Percentiles rank a stretch among this genome's conserved stretches.
Conservation (phyloP, 1,284 basidiomycete genomes). For the Papiliotrema terrestris region DNA sequence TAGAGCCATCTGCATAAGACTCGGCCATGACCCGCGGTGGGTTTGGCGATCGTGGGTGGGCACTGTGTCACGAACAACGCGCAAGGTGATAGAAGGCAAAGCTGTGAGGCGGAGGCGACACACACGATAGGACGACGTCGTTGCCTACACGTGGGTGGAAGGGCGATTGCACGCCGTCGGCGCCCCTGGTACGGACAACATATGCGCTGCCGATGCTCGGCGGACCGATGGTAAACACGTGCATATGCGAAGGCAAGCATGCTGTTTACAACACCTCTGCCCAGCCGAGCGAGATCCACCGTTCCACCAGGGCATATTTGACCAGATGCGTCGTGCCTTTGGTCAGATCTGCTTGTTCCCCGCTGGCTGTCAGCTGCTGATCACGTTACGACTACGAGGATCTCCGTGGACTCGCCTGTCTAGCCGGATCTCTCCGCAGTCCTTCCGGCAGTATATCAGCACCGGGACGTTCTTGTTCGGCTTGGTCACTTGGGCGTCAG, state of each 20-base stretch:
- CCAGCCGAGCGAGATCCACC: conserved; percentile 45
- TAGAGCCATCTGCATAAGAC: not conserved
- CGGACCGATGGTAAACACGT: too few species aligned
- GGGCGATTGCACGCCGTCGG: too few species aligned
- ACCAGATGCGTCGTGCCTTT: conserved; percentile 48
- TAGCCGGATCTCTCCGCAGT: conserved; percentile 65
- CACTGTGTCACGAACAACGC: too few species aligned
- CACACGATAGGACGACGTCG: too few species aligned
- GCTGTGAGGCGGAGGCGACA: too few species aligned
- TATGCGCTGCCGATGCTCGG: too few species aligned
- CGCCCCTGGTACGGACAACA: too few species aligned
- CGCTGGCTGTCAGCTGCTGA: conserved; percentile 20
- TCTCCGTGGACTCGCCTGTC: conserved; percentile 58
- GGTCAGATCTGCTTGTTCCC: conserved; percentile 38
- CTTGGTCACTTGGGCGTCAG: conserved; percentile 59
- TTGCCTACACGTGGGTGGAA: too few species aligned
- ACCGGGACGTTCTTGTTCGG: conserved; percentile 72
- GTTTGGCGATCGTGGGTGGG: too few species aligned
- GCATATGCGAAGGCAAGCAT: not conserved
- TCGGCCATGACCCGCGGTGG: too few species aligned
- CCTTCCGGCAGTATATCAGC: conserved; percentile 68
- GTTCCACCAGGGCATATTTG: conserved; percentile 43
- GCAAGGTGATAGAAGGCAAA: too few species aligned
- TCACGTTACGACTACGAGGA: not conserved
- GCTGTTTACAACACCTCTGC: conserved; percentile 39